Conservation (phyloP, 2,329 filamentous ascomycete species). For the Mycogone perniciosa region DNA sequence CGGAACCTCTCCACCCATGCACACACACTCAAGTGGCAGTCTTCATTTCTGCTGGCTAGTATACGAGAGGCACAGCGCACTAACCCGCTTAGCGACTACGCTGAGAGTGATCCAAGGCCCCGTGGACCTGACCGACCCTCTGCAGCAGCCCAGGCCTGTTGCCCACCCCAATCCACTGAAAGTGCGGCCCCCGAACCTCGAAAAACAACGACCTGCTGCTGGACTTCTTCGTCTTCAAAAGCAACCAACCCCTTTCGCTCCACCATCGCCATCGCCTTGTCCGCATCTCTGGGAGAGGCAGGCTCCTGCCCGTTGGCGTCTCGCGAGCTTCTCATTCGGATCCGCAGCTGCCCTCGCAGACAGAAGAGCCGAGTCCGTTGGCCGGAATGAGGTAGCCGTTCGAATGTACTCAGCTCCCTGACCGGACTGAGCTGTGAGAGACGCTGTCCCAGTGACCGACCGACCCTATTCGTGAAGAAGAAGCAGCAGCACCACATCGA, state of each 20-base stretch:
- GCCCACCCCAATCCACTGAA: constrained; percentile 6
- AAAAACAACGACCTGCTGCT: constrained; percentile 10
- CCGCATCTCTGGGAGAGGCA: constrained; percentile 10
- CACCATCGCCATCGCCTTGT: constrained; percentile 9
- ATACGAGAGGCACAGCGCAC: not conserved
- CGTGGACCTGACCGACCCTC: constrained; percentile 11
- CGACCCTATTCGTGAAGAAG: constrained; percentile 2
- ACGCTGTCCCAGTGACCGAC: constrained; percentile 16
- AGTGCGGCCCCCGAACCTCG: constrained; percentile 12
- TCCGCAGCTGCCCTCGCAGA: constrained; percentile 10
- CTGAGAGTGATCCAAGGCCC: constrained; percentile 1
- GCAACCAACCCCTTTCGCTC: constrained; percentile 12
- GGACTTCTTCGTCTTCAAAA: constrained; percentile 2
- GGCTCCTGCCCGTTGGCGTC: constrained; percentile 11
- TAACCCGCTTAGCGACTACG: constrained; percentile 5
- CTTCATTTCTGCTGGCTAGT: no score
- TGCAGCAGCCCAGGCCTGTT: constrained; percentile 6
- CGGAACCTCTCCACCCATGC: constrained; percentile 12
- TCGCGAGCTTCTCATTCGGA: constrained; percentile 9
- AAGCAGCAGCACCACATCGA: constrained; percentile 20
- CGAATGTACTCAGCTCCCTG: constrained; percentile 53
- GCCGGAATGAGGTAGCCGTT: constrained; percentile 54
- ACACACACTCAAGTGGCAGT: no score
- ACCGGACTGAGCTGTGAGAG: constrained; percentile 47
- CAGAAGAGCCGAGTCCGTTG: constrained; percentile 8